Evolutionary conservation across 2,329 filamentous ascomycete species (phyloP), one percentile per base, ranked within the genome.

Genomic region (Penicillium hesseltinei): DNA sequence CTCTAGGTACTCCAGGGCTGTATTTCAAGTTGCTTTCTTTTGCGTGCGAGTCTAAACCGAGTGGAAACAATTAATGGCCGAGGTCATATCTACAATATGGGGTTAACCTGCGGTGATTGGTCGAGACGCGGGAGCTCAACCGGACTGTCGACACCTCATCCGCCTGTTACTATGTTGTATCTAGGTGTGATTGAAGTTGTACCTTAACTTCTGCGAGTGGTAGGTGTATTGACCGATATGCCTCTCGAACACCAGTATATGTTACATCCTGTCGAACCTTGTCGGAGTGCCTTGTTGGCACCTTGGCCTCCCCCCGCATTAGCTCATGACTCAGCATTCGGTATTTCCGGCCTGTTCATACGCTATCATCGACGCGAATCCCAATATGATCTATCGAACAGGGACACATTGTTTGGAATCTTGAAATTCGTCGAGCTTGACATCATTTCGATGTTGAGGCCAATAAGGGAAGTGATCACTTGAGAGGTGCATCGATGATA

Each of bases 141-240:
- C 2, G 36, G 17, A 21, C 9, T 8, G n/a, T 19, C n/a, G 1
- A 19, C 4, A 39, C 4, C 17, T 10, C n/a, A 19, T 19, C n/a
- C 36, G 10, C n/a, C 25, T 45, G 5, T 45, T 15, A 5, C 27
- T 19, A 39, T n/a, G n/a, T n/a, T n/a, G n/a, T n/a, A n/a, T 10
- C 36, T 17, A 39, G 8, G n/a, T 11, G 1, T 15, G 10, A n/a
- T 44, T 19, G 25, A 29, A 4, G 8, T 21, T 45, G 3, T 19
- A 7, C 23, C 19, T 31, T 3, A 3, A 21, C 3, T 42, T 23
- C 13, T 3, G 17, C 1, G 2, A n/a, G 4, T 8, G 5, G 1
- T 2, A 19, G 6, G 0, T 1, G 0, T 1, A 29, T 6, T 10
- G 9, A 9, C 5, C 1, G 11, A 7, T 13, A 21, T 45, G 2